A percentile compares a stretch with the other conserved stretches of the same genome.
These are phyloP conservation scores for Colletotrichum eleusines DNA, from an alignment of 2,329 filamentous ascomycete species.

Conservation along the genomic window DNA sequence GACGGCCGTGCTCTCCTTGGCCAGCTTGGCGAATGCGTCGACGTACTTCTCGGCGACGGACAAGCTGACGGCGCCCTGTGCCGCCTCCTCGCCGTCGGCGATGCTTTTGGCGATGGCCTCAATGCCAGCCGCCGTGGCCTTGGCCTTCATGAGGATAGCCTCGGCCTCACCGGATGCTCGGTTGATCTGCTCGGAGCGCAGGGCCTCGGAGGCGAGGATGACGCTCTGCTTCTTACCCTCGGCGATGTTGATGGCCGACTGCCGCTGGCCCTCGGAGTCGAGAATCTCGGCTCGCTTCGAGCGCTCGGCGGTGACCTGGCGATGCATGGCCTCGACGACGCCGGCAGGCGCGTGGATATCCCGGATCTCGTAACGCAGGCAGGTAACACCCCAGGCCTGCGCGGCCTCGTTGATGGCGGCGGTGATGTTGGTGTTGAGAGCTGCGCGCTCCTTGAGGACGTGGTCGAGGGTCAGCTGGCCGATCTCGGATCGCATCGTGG, in stretches of 20 bases:
- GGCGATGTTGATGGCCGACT: conserved; percentile 98
- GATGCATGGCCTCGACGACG: conserved; percentile 97
- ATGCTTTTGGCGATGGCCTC: conserved; percentile 86
- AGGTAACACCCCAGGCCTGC: conserved; percentile 96
- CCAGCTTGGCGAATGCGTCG: conserved; percentile 90
- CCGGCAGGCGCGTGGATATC: conserved; percentile 96
- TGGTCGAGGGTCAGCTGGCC: conserved; percentile 96
- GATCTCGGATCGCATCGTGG: conserved; percentile 98
- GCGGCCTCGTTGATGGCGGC: conserved; percentile 98
- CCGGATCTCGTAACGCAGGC: conserved; percentile 95
- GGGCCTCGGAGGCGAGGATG: conserved; percentile 92
- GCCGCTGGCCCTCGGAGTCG: conserved; percentile 95
- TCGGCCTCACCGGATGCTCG: conserved; percentile 92
- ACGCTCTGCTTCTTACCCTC: conserved; percentile 98
- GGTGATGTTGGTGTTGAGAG: conserved; percentile 98
- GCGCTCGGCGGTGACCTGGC: conserved; percentile 96
- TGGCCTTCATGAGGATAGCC: conserved; percentile 87
- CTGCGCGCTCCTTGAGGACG: conserved; percentile 95
- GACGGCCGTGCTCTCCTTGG: conserved; percentile 94
- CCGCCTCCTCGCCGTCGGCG: conserved; percentile 76
- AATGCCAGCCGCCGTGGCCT: conserved; percentile 88
- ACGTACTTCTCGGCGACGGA: conserved; percentile 98
- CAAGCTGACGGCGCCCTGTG: conserved; percentile 86
- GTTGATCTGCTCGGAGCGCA: conserved; percentile 93
- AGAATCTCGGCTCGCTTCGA: conserved; percentile 98